Percentiles rank a stretch among this genome's conserved stretches.
These are phyloP conservation scores for Mycena epipterygia DNA, from an alignment of 768 basidiomycete species.

Conservation along the genomic window DNA sequence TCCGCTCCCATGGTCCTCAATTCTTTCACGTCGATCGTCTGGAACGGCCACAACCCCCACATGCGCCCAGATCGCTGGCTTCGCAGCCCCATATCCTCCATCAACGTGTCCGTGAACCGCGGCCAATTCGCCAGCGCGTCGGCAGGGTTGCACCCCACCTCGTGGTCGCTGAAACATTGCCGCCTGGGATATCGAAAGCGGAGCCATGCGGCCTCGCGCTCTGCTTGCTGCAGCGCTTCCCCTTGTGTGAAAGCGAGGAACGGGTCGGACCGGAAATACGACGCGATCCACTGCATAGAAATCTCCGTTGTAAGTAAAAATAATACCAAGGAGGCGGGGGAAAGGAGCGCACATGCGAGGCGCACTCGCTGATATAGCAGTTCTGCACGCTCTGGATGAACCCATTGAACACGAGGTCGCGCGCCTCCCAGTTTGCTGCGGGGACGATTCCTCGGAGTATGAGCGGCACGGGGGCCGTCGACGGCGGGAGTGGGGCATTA, in stretches of 20 bases:
- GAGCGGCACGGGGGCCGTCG: background rate
- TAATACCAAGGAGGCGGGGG: too few species aligned
- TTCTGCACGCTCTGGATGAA: background rate
- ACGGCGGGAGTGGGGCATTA: background rate
- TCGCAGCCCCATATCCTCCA: background rate
- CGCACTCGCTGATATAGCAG: background rate
- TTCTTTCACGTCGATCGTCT: background rate
- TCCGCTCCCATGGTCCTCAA: background rate
- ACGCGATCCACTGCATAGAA: background rate
- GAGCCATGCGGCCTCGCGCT: background rate
- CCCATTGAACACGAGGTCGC: background rate
- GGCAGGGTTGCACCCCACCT: background rate
- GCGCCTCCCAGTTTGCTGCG: background rate
- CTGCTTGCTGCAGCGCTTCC: background rate
- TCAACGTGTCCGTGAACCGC: background rate
- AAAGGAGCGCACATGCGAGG: background rate
- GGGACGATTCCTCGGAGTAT: background rate
- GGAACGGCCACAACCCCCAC: background rate
- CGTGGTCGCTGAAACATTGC: background rate
- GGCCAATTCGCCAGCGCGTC: conserved; percentile 1
- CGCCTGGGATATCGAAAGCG: background rate
- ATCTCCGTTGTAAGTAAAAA: background rate
- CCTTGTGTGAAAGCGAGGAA: background rate
- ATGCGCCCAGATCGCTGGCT: background rate
- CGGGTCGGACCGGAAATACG: background rate